phyloP scores from a whole-genome alignment of 768 basidiomycete species.

The Tricholoma terreum region DNA sequence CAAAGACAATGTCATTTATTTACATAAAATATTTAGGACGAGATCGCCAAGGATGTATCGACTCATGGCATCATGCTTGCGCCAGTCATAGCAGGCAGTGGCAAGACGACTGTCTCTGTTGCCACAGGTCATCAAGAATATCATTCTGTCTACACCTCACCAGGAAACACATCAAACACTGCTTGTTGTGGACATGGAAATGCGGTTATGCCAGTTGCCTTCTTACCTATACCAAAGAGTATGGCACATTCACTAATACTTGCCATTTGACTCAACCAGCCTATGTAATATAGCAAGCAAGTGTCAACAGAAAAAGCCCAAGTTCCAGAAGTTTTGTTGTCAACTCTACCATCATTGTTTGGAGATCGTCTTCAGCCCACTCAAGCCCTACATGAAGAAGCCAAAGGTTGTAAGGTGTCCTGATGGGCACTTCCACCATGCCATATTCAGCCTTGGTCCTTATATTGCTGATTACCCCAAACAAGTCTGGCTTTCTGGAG shows the following conservation, averaged over 20 bases:
- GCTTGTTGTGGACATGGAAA: constrained; percentile 26
- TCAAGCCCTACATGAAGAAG: neutral
- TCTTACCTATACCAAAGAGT: constrained; percentile 36
- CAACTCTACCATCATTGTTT: constrained; percentile 14
- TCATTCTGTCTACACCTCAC: constrained; percentile 32
- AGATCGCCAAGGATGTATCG: constrained; percentile 18
- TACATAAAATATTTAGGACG: constrained; percentile 19
- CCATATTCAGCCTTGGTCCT: neutral
- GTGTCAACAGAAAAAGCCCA: constrained; percentile 8
- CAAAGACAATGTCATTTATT: constrained; percentile 7
- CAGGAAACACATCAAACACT: constrained; percentile 26
- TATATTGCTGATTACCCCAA: neutral
- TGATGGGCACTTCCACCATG: neutral
- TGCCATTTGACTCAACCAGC: neutral
- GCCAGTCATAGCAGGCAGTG: constrained; percentile 32
- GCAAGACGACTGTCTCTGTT: constrained; percentile 43
- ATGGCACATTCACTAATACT: constrained; percentile 12
- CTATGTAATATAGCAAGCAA: constrained; percentile 4
- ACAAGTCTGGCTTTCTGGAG: neutral
- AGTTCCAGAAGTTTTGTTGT: constrained; percentile 18
- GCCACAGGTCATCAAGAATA: constrained; percentile 24
- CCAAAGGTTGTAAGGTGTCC: neutral
- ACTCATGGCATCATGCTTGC: constrained; percentile 30
- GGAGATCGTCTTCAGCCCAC: neutral
- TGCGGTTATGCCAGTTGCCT: constrained; percentile 26